Evolutionary conservation across 2,329 filamentous ascomycete genomes (phyloP), one percentile per base, ranked within the genome.

Genomic region (Pseudogymnoascus sp.): DNA sequence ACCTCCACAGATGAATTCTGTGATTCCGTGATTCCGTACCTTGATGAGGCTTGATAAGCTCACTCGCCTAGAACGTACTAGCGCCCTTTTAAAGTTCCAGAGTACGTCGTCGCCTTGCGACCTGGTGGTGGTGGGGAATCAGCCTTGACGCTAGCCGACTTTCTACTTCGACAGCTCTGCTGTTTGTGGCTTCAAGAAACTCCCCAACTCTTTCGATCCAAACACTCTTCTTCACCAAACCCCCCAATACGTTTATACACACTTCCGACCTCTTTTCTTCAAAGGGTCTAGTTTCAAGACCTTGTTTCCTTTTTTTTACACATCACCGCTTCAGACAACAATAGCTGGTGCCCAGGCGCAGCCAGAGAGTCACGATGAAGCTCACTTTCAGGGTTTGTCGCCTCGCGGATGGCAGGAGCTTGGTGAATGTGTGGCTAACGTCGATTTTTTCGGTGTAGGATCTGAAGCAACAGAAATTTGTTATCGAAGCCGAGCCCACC

Each of bases 381-480:
- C 80, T 88, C 73, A 88, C 85, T 66, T 89, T 90, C 81, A 89
- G 88, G 80, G 85, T 87, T 75, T 62, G 71, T 68, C 63, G 40
- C 64, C 65, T 67, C 68, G 66, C 65, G 68, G 67, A 68, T 64
- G 66, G 67, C 67, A 65, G 63, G 64, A 62, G 63, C 62, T 63
- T 50, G 59, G 50, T 66, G 67, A 74, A 64, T 63, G 56, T 40
- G 64, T 63, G 67, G 64, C 71, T 70, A 66, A 72, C 66, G 35
- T 59, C 50, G 26, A 37, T 59, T 65, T 59, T 59, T 69, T 61
- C n/a, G 43, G 46, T 70, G 35, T 71, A 97, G 93, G 95, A 99
- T 81, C 84, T 99, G 74, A 98, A 97, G 83, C 95, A 98, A 79
- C 90, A 97, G 77, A 97, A 97, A 82, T 99, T 99, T 80, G 87